These are phyloP conservation scores for Roridomyces roridus DNA, from an alignment of 768 basidiomycete genomes.

Conservation along the genomic window DNA sequence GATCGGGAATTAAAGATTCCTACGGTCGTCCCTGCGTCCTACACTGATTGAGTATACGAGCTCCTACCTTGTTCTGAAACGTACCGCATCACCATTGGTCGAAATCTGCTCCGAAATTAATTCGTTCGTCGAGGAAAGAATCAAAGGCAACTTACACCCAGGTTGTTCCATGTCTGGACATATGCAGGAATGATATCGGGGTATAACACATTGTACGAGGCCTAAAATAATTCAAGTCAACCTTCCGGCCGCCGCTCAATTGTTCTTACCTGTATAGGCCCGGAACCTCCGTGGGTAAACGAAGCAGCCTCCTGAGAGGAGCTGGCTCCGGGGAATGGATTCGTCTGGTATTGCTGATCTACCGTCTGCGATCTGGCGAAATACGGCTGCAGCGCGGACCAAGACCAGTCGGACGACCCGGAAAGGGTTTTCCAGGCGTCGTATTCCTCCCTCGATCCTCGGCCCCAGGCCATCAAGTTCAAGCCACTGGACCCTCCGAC, in stretches of 20 bases:
- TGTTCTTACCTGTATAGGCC: background rate
- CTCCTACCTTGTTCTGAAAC: too few species aligned
- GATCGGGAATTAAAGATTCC: background rate
- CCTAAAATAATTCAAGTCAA: background rate
- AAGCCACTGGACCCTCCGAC: constrained; percentile 2
- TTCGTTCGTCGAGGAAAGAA: background rate
- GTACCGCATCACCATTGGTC: too few species aligned
- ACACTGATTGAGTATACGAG: background rate
- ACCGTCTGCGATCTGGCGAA: background rate
- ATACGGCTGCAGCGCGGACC: background rate
- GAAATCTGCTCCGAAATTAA: too few species aligned
- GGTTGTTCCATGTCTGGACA: background rate
- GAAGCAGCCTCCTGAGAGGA: too few species aligned
- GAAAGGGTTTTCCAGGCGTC: background rate
- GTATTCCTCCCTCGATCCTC: background rate
- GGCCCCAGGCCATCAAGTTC: background rate
- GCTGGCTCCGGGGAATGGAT: background rate
- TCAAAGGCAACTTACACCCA: background rate
- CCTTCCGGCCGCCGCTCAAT: too few species aligned
- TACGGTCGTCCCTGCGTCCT: background rate
- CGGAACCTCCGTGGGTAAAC: background rate
- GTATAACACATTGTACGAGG: background rate
- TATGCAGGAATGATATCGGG: background rate
- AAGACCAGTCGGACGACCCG: background rate
- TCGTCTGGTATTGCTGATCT: background rate